Evolutionary conservation across 1,284 basidiomycete genomes (phyloP).

Genomic region (Thecaphora thlaspeos): DNA sequence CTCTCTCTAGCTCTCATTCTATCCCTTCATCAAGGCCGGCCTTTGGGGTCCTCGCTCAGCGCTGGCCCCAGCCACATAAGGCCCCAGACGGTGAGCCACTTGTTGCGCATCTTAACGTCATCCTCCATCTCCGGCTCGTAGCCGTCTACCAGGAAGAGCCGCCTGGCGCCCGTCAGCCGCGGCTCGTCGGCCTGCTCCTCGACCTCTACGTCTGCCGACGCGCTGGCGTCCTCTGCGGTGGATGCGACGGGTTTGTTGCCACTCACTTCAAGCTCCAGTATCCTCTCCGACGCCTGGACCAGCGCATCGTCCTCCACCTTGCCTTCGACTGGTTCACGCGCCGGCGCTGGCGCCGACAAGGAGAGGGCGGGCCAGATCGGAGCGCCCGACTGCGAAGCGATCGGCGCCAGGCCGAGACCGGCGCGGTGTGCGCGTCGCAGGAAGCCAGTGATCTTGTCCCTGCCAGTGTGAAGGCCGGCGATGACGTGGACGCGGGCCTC

Average conservation of each 20-base stretch:
- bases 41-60: too few species aligned
- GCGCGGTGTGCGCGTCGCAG: constrained; percentile 31
- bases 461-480: constrained; percentile 52
- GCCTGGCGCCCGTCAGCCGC: constrained; percentile 17
- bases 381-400: constrained; percentile 1
- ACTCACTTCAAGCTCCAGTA: constrained; percentile 43
- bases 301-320: constrained; percentile 22
- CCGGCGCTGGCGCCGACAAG: not conserved
- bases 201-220: not conserved
- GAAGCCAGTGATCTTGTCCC: constrained; percentile 45
- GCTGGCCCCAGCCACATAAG: too few species aligned
- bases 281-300: constrained; percentile 9
- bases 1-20: too few species aligned
- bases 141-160: constrained; percentile 23
- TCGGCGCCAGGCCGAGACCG: constrained; percentile 30
- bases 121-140: constrained; percentile 25
- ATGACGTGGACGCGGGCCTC: constrained; percentile 46
- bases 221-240: not conserved
- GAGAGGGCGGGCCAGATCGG: constrained; percentile 15
- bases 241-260: constrained; percentile 23
- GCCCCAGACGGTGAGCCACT: constrained; percentile 39
- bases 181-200: constrained; percentile 14
- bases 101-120: constrained; percentile 29
- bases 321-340: not conserved
- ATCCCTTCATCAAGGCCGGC: too few species aligned